Evolutionary conservation across 2,329 filamentous ascomycete species (phyloP).

Genomic region (Aureobasidium musti): DNA sequence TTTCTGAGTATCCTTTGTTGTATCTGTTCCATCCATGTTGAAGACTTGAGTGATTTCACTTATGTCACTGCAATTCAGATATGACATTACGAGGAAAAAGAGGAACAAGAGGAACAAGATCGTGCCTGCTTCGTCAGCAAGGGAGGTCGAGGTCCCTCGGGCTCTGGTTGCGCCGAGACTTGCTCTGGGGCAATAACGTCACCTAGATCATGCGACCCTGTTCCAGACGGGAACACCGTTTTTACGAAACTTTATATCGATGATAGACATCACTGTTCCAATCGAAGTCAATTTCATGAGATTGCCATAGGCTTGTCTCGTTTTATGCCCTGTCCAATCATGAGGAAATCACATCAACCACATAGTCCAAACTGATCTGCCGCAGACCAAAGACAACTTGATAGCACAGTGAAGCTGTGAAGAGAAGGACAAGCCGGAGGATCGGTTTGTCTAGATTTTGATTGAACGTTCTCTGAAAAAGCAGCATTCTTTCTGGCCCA

Average conservation of each 20-base stretch:
- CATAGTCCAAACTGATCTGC: background rate
- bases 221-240: background rate
- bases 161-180: constrained; percentile 2
- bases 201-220: constrained; percentile 6
- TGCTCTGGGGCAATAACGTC: constrained; percentile 6
- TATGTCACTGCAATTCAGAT: background rate
- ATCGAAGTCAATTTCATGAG: background rate
- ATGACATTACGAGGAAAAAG: background rate
- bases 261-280: too few relatives aligned
- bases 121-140: constrained; percentile 2
- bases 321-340: too few relatives aligned
- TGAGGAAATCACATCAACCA: background rate
- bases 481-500: constrained; percentile 31
- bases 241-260: background rate
- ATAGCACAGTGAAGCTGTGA: background rate
- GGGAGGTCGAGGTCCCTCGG: background rate
- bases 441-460: background rate
- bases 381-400: background rate
- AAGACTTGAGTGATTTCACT: background rate
- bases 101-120: too few relatives aligned
- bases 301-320: background rate
- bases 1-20: background rate
- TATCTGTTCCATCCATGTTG: background rate
- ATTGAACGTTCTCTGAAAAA: background rate
- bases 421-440: background rate